Base-by-base conservation (phyloP, 2,329 filamentous ascomycete species). In the Diaporthe sp. region DNA sequence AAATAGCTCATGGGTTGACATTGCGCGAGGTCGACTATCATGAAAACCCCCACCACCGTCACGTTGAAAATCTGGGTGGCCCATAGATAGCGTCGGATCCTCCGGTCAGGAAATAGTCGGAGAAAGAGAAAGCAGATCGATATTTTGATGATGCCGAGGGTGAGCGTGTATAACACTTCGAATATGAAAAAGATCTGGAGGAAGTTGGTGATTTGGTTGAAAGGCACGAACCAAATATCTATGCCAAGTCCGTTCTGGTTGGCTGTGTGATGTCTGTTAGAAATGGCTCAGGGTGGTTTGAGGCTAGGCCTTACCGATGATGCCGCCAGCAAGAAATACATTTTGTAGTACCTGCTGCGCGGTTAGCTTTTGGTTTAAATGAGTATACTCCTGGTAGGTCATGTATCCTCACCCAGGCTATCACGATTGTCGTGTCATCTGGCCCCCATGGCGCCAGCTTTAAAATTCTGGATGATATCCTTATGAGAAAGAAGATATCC, bases 321-420 rank as follows among this genome's bases (percentile, higher is more conserved):
- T 73, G 1, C 71, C 71, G 19, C 71, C 71, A 30, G 58, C 71
- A 35, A 73, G 71, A 17, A 73, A 57, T 2, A 67, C 15, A 67
- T 73, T 73, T 38, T 73, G 71, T 2, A 73, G 13, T 28, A 73
- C 10, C 60, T 73, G 40, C 5, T 42, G 2, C 9, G 3, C 8
- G 13, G 12, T 55, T 58, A 47, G 35, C 6, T 12, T 17, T 33
- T 10, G 38, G 2, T 19, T 9, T 15, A 13, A 9, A 5, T 25
- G 4, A 47, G 4, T 42, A 9, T 3, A 22, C 7, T 5, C 5
- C 42, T 33, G 17, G 5, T 25, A 15, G 13, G 3, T 19, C 3
- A 28, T 28, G 17, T 6, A 1, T 13, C 13, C 71, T 67, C 15
- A 73, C 71, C 30, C 30, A 73, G 9, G 71, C 60, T 22, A 73